Conservation (phyloP, 371 early-diverging fungal species). For the Thermomucor indicae-seudaticae region DNA sequence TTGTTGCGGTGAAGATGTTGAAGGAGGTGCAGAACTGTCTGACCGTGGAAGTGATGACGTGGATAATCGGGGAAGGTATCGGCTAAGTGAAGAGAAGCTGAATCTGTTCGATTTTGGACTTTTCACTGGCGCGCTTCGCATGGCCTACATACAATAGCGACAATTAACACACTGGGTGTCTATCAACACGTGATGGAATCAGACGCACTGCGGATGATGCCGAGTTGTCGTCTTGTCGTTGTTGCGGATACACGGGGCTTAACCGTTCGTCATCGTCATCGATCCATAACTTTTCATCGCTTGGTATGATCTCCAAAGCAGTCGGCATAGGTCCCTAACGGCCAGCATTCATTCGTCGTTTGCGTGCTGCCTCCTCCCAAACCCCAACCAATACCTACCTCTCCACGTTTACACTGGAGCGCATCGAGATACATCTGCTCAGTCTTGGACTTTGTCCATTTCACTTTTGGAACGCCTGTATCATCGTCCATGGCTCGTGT, state of each 20-base stretch:
- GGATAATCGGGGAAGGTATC: background rate
- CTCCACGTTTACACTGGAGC: conserved; percentile 9
- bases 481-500: conserved; percentile 18
- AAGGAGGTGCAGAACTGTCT: background rate
- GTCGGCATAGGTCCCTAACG: no score
- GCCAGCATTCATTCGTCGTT: background rate
- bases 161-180: background rate
- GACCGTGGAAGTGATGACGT: background rate
- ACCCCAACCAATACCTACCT: conserved; percentile 1
- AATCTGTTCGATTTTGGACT: background rate
- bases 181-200: no score
- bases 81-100: background rate
- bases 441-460: conserved; percentile 17
- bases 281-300: no score
- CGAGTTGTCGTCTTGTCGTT: no score
- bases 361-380: background rate
- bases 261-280: no score
- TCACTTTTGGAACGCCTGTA: conserved; percentile 20
- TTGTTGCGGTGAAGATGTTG: background rate
- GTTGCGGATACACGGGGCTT: no score
- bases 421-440: conserved; percentile 16
- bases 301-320: no score
- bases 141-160: background rate
- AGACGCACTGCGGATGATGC: no score
- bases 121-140: no score